Evolutionary conservation across 331 rosid species (phyloP).

Genomic region (Malus hybrid): DNA sequence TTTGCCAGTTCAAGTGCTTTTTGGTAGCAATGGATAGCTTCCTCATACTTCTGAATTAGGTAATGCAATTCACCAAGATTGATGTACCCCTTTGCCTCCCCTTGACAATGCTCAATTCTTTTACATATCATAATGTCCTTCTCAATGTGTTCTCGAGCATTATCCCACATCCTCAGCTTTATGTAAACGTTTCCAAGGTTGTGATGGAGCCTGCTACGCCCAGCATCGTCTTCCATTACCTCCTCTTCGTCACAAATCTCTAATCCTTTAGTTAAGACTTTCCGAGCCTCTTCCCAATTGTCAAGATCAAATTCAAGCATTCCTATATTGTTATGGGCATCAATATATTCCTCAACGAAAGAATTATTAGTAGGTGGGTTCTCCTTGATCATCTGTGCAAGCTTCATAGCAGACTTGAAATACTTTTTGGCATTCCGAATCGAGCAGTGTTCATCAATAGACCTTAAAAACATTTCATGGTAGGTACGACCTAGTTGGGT

Average conservation of each 20-base stretch:
- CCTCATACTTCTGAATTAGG: conserved; percentile 66
- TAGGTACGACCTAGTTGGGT: conserved; percentile 96
- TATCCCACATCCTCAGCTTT: conserved; percentile 69
- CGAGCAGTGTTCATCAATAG: conserved; percentile 52
- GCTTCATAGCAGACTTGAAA: conserved; percentile 64
- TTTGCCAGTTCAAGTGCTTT: conserved; percentile 55
- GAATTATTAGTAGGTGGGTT: conserved; percentile 45
- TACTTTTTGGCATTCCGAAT: conserved; percentile 72
- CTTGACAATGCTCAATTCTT: conserved; percentile 67
- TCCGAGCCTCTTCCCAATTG: conserved; percentile 59
- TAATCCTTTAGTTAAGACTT: conserved; percentile 43
- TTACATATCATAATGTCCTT: conserved; percentile 68
- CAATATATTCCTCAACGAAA: conserved; percentile 64
- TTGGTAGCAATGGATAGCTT: conserved; percentile 48
- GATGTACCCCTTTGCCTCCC: conserved; percentile 86
- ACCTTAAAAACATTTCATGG: conserved; percentile 47
- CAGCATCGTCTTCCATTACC: conserved; percentile 48
- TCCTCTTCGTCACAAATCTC: conserved; percentile 81
- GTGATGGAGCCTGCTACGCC: conserved; percentile 86
- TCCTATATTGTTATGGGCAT: conserved; percentile 79
- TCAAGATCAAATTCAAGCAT: conserved; percentile 88
- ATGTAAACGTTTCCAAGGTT: conserved; percentile 75
- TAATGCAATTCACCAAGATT: conserved; percentile 76
- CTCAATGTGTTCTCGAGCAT: conserved; percentile 55
- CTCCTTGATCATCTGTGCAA: conserved; percentile 51